phyloP scores from a whole-genome alignment of 164 flowering plant genomes.

The Vitis labrusca region DNA sequence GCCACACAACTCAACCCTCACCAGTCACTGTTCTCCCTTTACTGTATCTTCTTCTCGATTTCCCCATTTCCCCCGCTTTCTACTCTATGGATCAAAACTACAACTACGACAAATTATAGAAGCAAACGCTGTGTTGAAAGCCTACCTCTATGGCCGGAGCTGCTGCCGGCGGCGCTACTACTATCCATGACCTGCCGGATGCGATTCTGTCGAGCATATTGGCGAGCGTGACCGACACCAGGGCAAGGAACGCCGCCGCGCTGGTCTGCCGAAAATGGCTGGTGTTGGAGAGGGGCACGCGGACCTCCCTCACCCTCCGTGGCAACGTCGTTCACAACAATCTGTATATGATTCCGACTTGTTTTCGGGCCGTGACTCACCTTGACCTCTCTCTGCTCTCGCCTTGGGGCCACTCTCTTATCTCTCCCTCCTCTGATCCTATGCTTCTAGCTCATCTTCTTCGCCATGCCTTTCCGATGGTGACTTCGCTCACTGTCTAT shows the following conservation, averaged over 20 bases:
- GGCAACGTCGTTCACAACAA: conserved; percentile 62
- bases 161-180: conserved; percentile 6
- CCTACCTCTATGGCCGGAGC: not conserved
- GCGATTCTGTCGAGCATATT: conserved; percentile 58
- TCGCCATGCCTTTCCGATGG: conserved; percentile 53
- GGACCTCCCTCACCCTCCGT: conserved; percentile 67
- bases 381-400: conserved; percentile 85
- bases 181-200: conserved; percentile 76
- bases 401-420: conserved; percentile 72
- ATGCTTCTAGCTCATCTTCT: conserved; percentile 53
- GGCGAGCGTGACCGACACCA: conserved; percentile 42
- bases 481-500: conserved; percentile 62
- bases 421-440: conserved; percentile 37
- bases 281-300: conserved; percentile 60
- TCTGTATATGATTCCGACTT: conserved; percentile 57
- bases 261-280: conserved; percentile 66
- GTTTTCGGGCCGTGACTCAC: conserved; percentile 53
- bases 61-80: conserved; percentile 4
- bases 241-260: conserved; percentile 68
- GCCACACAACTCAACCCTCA: conserved; percentile 4
- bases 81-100: not conserved
- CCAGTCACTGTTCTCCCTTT: not conserved
- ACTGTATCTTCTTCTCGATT: not conserved
- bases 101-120: not conserved
- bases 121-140: not conserved